phyloP scores from a whole-genome alignment of 805 yeast species.

The Lipomyces chichibuensis region DNA sequence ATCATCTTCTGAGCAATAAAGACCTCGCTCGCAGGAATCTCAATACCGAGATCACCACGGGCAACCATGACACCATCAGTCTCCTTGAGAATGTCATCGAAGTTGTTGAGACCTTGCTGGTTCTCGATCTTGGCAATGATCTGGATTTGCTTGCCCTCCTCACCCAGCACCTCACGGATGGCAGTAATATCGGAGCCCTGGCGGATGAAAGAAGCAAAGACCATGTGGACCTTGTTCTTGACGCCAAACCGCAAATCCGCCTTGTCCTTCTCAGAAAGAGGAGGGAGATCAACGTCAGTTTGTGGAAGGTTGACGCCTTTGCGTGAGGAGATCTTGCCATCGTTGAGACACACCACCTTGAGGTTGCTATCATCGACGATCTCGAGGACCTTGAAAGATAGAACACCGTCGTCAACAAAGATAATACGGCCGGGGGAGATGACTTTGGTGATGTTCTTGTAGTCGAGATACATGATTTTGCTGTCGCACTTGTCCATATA shows the following conservation, averaged over 20 bases:
- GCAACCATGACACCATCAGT: constrained; percentile 99
- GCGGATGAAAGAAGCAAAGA: constrained; percentile 98
- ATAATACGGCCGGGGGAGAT: constrained; percentile 85
- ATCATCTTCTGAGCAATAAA: constrained; percentile 98
- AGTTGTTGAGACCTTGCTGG: constrained; percentile 99
- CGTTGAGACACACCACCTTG: constrained; percentile 86
- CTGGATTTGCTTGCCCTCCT: constrained; percentile 94
- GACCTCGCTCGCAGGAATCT: constrained; percentile 98
- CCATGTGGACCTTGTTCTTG: constrained; percentile 96
- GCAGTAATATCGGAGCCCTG: constrained; percentile 85
- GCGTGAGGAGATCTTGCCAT: constrained; percentile 94
- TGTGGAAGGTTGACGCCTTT: constrained; percentile 99
- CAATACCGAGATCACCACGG: constrained; percentile 99
- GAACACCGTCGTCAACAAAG: constrained; percentile 96
- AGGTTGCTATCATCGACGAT: constrained; percentile 77
- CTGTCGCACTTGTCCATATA: constrained; percentile 74
- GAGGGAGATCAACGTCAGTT: constrained; percentile 98
- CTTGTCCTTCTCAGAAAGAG: constrained; percentile 94
- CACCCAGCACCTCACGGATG: constrained; percentile 94
- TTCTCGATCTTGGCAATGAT: constrained; percentile 97
- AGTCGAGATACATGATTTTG: constrained; percentile 85
- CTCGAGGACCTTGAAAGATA: constrained; percentile 89
- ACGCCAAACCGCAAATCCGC: constrained; percentile 93
- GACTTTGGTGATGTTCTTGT: constrained; percentile 94
- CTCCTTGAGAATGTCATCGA: constrained; percentile 89